Base-by-base conservation (phyloP, 2,329 filamentous ascomycete species). In the Phaeosphaeria sp. region DNA sequence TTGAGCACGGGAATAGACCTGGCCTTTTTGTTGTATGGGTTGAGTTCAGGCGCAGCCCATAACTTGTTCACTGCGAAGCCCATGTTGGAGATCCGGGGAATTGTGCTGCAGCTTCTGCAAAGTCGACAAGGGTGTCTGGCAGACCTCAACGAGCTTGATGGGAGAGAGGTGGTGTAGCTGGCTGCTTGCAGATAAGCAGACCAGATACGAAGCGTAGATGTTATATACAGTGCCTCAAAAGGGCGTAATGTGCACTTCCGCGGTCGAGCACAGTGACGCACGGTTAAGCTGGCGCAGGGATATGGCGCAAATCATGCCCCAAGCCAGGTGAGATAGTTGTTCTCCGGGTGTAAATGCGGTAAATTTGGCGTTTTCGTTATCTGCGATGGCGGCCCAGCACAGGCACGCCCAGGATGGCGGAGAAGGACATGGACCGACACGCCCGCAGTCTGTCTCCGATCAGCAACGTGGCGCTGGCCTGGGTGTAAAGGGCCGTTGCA, bases 21-120 rank as follows among this genome's bases (percentile, higher is more conserved):
- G 53, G 93, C 93, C 76, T 97, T 97, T 57, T 85, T 84, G 80
- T 90, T 97, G 79, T 92, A 85, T 10, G 92, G 91, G 76, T 96
- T 96, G 79, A 96, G 80, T 74, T 90, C 86, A 42, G 92, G 92
- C 30, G 86, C 83, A 1, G 62, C 68, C 74, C 74, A 76, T 58
- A 77, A 73, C 60, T 69, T 66, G 47, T 61, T 73, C 10, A 76
- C 21, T 56, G 72, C 46, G 62, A 77, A 77, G 53, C 72, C 72
- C 74, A 77, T 77, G 39, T 36, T 68, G 60, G 48, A 39, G 47
- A 54, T 56, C 27, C 46, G 50, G 50, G 39, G 55, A 48, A 46
- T 27, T 65, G 58, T 50, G 50, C 20, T 53, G 55, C 54, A 58
- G 22, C 49, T 27, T 41, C 33, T 50, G 55, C 27, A 23, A 25